phyloP scores from a whole-genome alignment of 768 basidiomycete species.

The Dictyophora rubrovolvata region DNA sequence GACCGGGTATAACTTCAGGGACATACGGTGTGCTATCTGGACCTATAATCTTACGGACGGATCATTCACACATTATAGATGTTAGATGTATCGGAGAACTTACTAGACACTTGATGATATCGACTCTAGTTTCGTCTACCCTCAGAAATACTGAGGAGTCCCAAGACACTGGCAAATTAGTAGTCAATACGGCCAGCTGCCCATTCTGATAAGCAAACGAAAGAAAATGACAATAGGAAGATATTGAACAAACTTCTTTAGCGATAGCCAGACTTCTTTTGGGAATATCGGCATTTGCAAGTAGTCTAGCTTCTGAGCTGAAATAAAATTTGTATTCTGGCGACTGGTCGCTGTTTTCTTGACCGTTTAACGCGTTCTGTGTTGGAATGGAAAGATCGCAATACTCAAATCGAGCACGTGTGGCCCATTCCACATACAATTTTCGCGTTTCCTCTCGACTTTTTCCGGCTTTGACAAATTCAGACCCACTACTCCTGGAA shows the following conservation, averaged over 20 bases:
- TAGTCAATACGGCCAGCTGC: constrained; percentile 86
- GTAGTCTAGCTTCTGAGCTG: constrained; percentile 75
- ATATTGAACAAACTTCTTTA: constrained; percentile 54
- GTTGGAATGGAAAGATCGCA: constrained; percentile 64
- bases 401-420: constrained; percentile 75
- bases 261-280: constrained; percentile 91
- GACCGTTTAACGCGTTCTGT: constrained; percentile 19
- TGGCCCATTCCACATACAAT: constrained; percentile 80
- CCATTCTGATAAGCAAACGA: constrained; percentile 9
- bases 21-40: constrained; percentile 85
- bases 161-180: constrained; percentile 91
- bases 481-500: constrained; percentile 24
- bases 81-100: not conserved
- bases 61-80: not conserved
- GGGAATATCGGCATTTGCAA: constrained; percentile 77
- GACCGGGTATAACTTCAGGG: not conserved
- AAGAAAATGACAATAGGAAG: constrained; percentile 1
- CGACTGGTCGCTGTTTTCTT: constrained; percentile 33
- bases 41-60: constrained; percentile 47
- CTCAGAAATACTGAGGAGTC: constrained; percentile 88
- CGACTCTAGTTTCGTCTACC: constrained; percentile 86
- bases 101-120: constrained; percentile 75
- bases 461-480: constrained; percentile 35
- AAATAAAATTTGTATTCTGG: constrained; percentile 78
- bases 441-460: constrained; percentile 61